Evolutionary conservation across 805 yeast genomes (phyloP).

Genomic region (Candida hispaniensis): DNA sequence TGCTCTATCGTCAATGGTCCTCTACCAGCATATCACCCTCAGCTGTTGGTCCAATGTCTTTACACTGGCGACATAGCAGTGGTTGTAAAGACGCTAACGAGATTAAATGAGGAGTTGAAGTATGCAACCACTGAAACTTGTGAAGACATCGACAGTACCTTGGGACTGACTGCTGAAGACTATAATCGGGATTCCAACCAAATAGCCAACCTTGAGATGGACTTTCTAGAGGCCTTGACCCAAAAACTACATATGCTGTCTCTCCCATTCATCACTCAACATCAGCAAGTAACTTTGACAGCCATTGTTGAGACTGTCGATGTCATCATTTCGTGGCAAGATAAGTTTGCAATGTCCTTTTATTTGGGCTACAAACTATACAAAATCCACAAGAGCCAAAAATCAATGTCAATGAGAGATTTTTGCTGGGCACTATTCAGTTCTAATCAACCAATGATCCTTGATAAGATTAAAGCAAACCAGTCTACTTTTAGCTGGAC

Average conservation of each 20-base stretch:
- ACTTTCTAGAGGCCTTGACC: conserved; percentile 38
- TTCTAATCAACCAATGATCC: conserved; percentile 57
- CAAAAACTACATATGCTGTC: conserved; percentile 54
- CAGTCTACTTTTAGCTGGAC: conserved; percentile 45
- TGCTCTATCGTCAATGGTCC: conserved; percentile 80
- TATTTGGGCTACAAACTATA: conserved; percentile 60
- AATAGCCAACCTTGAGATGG: conserved; percentile 1
- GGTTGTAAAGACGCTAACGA: conserved; percentile 47
- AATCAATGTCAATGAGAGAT: conserved; percentile 62
- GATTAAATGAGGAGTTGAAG: conserved; percentile 44
- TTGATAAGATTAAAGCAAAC: conserved; percentile 33
- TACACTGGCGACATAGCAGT: conserved; percentile 47
- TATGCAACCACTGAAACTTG: conserved; percentile 38
- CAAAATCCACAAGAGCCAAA: conserved; percentile 44
- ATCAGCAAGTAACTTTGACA: conserved; percentile 76
- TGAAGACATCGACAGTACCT: conserved; percentile 26
- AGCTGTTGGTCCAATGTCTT: conserved; percentile 63
- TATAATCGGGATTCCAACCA: conserved; percentile 4
- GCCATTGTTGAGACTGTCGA: conserved; percentile 56
- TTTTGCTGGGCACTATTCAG: conserved; percentile 81
- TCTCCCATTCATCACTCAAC: conserved; percentile 75
- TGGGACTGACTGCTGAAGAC: conserved; percentile 3
- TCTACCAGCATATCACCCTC: conserved; percentile 84
- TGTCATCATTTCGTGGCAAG: conserved; percentile 41
- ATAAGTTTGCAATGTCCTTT: conserved; percentile 59